Conservation (phyloP, 495 filamentous ascomycete genomes). For the Penicillium canescens region DNA sequence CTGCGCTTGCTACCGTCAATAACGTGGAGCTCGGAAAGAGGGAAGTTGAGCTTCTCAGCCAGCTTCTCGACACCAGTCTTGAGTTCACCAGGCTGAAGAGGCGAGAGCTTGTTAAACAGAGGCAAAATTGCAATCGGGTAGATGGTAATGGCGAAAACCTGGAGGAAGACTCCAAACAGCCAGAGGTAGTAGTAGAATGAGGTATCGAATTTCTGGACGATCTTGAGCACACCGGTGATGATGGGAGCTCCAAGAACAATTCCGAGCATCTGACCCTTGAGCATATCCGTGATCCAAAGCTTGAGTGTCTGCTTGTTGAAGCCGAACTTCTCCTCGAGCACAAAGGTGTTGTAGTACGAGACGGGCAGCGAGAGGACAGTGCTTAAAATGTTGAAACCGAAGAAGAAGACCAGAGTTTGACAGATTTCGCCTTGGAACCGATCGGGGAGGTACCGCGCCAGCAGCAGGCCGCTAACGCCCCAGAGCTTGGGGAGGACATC, state of each 20-base stretch:
- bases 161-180: conserved; percentile 84
- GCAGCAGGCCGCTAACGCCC: conserved; percentile 72
- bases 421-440: conserved; percentile 89
- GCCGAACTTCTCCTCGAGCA: conserved; percentile 94
- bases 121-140: conserved; percentile 94
- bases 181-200: conserved; percentile 98
- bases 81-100: conserved; percentile 79
- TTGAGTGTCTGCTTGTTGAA: conserved; percentile 97
- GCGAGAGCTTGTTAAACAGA: conserved; percentile 97
- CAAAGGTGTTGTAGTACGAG: conserved; percentile 89
- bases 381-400: conserved; percentile 79
- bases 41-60: conserved; percentile 84
- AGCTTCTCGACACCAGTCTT: conserved; percentile 87
- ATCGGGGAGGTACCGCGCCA: conserved; percentile 70
- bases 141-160: conserved; percentile 91
- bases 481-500: conserved; percentile 90
- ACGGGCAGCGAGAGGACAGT: conserved; percentile 77
- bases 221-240: conserved; percentile 84
- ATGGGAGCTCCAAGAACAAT: conserved; percentile 80
- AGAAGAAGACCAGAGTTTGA: conserved; percentile 89
- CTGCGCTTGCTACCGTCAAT: conserved; percentile 98
- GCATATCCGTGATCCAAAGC: conserved; percentile 86
- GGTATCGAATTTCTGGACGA: conserved; percentile 86
- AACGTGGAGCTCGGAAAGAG: conserved; percentile 84
- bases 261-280: conserved; percentile 85